Evolutionary conservation across 2,329 filamentous ascomycete genomes (phyloP), one percentile per base, ranked within the genome.

Genomic region (Coniochaeta ligniaria): DNA sequence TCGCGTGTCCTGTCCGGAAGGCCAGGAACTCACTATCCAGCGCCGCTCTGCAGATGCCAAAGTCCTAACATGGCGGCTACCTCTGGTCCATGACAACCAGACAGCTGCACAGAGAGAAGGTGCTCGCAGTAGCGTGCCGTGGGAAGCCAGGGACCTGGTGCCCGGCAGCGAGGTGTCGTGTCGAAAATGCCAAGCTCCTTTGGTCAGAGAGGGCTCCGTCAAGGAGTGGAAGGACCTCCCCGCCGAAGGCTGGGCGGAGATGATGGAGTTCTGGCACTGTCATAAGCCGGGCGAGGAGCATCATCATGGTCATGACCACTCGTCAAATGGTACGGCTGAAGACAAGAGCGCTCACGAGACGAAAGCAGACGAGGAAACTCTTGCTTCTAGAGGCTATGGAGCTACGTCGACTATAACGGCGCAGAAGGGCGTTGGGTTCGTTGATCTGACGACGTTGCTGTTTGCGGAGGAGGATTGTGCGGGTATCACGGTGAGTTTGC

Each of bases 211-310:
- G 3, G 75, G 71, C 8, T 66, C 58, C 3, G 76, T 85, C 8
- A 75, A 73, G 43, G 73, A 76, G 41, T 99, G 95, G 94, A 96
- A 94, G 74, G 92, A 99, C 70, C 78, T 99, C 20, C 95, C 95
- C 0, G 96, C 92, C 70, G 92, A 96, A 68, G 94, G 96, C 69
- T 99, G 95, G 95, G 96, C 95, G 0, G 95, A 99, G 76, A 96
- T 99, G 93, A 99, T 99, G 95, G 96, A 99, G 73, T 96, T 99
- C 67, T 99, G 95, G 95, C 96, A 99, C 74, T 99, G 95, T 70
- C 95, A 99, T 74, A 98, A 98, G 74, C 95, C 96, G 1, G 74
- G 79, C 43, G 81, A 87, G 63, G 79, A 86, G 60, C 78, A 85
- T 63, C 73, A 73, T 20, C 74, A 78, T 47, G 66, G 68, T 20